A percentile compares a stretch with the other conserved stretches of the same genome.
These are phyloP conservation scores for Fusarium duplospermum DNA, from an alignment of 2,329 filamentous ascomycete genomes.

Conservation along the genomic window DNA sequence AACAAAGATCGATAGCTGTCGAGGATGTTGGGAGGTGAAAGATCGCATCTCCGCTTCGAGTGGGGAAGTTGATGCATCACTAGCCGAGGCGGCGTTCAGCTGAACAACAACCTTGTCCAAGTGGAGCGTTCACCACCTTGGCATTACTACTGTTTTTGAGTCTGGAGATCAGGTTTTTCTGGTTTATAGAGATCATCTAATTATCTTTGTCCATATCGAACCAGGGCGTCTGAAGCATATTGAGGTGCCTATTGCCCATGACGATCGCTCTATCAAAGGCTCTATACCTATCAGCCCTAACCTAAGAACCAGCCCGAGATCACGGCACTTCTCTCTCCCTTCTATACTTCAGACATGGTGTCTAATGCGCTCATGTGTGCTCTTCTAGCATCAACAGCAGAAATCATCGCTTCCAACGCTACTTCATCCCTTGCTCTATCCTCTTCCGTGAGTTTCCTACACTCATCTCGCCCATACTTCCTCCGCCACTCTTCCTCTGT, in stretches of 20 bases:
- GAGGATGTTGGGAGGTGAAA: not conserved
- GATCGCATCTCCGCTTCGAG: not conserved
- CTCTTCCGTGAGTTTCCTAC: not conserved
- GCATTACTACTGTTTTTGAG: not conserved
- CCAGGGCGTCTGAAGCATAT: not conserved
- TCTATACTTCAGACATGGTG: not conserved
- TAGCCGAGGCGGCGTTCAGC: not conserved
- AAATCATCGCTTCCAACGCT: not conserved
- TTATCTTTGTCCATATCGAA: not conserved
- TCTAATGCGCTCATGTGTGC: too few relatives aligned
- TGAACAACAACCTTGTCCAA: not conserved
- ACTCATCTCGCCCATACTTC: not conserved
- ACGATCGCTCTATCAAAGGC: not conserved
- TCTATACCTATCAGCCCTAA: not conserved
- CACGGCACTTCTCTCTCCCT: too few relatives aligned
- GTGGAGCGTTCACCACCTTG: not conserved
- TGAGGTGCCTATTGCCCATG: not conserved
- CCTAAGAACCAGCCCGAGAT: not conserved
- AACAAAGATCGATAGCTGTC: not conserved
- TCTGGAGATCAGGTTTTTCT: not conserved
- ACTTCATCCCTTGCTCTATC: not conserved
- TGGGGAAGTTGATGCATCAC: not conserved
- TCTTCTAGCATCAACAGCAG: not conserved
- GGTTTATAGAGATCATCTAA: not conserved
- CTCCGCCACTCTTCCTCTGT: not conserved